Base-by-base conservation (phyloP, 352 stramenopile species). In the Globisporangium solare region DNA sequence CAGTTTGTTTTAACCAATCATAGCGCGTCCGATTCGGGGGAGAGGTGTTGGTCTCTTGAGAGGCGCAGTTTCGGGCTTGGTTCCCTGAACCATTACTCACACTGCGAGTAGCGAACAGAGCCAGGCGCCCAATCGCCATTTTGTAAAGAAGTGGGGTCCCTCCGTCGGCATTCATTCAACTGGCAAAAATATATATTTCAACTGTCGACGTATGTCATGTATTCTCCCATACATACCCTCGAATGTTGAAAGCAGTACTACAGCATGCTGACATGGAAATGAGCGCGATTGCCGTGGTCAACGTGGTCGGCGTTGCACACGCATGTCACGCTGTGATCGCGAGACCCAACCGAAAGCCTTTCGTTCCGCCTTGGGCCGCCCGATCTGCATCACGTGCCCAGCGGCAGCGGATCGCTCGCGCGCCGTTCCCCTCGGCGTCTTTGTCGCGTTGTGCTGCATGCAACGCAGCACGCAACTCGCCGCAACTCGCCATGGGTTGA, bases 371-470 rank as follows among this genome's bases (percentile, higher is more conserved):
- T 47, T 47, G 48, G 10, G 10, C 27, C 5, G 3, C 12, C 18
- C 13, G n/a, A 55, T 43, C 39, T 43, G 12, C 39, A 11, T 43
- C 39, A 43, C 18, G 39, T 43, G 39, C 39, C 12, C 39, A 43
- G 5, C 27, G 7, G 5, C 27, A 6, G 10, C 27, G 27, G 5
- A 35, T 6, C 5, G 10, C 6, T 11, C 1, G 27, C 66, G 37
- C 66, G 37, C 86, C 78, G 21, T 83, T 72, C 21, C 56, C 64
- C 46, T 58, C 73, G 45, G 55, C 51, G 21, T 43, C n/a, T 50
- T n/a, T 40, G 17, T 15, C 14, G 31, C 35, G 54, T 13, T 63
- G 39, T 20, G 47, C 49, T 52, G 54, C 14, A 47, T 49, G 21
- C 27, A 35, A n/a, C 14, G 15, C 6, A 27, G 21, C 0, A 13